Conservation (phyloP, 1,284 basidiomycete species). For the Termitomyces sp. region DNA sequence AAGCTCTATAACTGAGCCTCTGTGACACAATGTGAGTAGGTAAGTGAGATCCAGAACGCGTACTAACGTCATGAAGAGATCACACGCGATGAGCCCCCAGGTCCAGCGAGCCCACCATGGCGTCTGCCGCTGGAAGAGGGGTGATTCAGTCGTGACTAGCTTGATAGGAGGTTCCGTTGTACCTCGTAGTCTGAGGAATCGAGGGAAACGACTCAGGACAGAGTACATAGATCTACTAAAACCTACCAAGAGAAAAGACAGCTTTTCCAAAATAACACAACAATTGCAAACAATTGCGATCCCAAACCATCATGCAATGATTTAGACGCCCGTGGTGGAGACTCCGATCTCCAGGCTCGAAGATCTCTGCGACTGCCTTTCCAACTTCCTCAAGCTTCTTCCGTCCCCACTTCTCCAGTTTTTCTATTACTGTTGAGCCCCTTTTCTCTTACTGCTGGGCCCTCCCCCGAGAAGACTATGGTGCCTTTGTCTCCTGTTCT, state of each 20-base stretch:
- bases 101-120: slow-evolving; percentile 29
- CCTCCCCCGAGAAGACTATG: no score
- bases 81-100: slow-evolving; percentile 25
- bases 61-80: slow-evolving; percentile 28
- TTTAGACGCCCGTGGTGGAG: no score
- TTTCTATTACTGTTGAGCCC: background rate
- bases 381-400: slow-evolving; percentile 11
- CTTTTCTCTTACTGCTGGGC: no score
- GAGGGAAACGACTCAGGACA: slow-evolving; percentile 10
- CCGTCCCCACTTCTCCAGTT: slow-evolving; percentile 9
- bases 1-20: slow-evolving; percentile 25
- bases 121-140: slow-evolving; percentile 21
- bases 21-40: slow-evolving; percentile 5
- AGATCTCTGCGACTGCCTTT: background rate
- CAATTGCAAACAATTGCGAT: slow-evolving; percentile 4
- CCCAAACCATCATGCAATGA: no score
- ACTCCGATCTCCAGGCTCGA: no score
- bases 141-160: slow-evolving; percentile 13
- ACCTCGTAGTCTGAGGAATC: slow-evolving; percentile 13
- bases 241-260: no score
- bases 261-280: background rate
- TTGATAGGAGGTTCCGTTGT: slow-evolving; percentile 6
- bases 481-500: no score
- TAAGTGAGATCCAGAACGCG: background rate
- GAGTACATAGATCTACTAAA: slow-evolving; percentile 4